phyloP scores from a whole-genome alignment of 441 rosid species.

The Flueggea neowawraea region DNA sequence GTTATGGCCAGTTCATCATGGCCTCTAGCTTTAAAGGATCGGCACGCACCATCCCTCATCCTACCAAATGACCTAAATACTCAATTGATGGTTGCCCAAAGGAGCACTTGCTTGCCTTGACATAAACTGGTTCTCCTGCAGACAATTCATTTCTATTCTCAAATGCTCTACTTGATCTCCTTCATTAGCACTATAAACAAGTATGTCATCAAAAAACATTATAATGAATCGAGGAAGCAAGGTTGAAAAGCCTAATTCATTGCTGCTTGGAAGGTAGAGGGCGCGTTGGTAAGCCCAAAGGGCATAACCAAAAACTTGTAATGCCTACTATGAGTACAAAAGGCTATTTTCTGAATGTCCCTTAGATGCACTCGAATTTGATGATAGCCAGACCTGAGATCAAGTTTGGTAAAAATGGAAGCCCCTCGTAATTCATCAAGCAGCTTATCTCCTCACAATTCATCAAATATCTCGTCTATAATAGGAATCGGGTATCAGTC shows the following conservation, averaged over 20 bases:
- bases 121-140: not conserved
- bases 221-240: not conserved
- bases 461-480: conserved; percentile 3
- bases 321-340: not conserved
- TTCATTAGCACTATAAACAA: not conserved
- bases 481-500: not conserved
- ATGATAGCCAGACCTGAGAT: not conserved
- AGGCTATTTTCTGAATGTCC: not conserved
- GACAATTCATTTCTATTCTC: not conserved
- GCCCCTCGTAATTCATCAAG: no score
- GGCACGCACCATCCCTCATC: not conserved
- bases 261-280: not conserved
- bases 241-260: not conserved
- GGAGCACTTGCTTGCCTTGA: not conserved
- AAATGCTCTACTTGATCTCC: not conserved
- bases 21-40: not conserved
- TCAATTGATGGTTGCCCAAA: not conserved
- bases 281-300: conserved; percentile 1
- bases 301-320: no score
- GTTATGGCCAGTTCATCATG: not conserved
- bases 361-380: not conserved
- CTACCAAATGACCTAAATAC: not conserved
- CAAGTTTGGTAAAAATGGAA: not conserved
- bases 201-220: no score
- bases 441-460: no score